These are phyloP conservation scores for Dactylella cylindrospora DNA, from an alignment of 2,329 filamentous ascomycete species.

Conservation along the genomic window DNA sequence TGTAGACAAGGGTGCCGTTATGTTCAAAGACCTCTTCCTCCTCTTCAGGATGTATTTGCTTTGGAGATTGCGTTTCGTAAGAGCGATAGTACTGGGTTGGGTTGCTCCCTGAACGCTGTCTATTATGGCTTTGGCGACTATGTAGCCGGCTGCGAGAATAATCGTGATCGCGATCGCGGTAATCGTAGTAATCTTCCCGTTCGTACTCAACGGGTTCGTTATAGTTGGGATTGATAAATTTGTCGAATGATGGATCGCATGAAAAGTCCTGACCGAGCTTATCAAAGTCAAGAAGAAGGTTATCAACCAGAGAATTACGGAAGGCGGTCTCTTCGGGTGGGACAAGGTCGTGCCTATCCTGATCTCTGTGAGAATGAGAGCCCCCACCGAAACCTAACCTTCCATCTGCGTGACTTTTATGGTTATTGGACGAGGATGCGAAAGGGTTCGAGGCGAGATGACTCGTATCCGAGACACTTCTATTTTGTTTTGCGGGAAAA, in stretches of 20 bases:
- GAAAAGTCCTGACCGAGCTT: conserved; percentile 56
- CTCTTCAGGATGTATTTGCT: conserved; percentile 22
- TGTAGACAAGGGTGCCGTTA: conserved; percentile 47
- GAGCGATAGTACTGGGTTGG: conserved; percentile 42
- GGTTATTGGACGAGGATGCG: conserved; percentile 11
- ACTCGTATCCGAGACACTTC: conserved; percentile 32
- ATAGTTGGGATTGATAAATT: conserved; percentile 52
- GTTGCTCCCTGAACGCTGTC: conserved; percentile 47
- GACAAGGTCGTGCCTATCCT: conserved; percentile 36
- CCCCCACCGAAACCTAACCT: conserved; percentile 12
- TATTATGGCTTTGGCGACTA: conserved; percentile 45
- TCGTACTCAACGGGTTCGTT: conserved; percentile 52
- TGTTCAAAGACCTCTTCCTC: conserved; percentile 48
- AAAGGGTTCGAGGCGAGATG: conserved; percentile 20
- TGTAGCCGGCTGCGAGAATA: conserved; percentile 46
- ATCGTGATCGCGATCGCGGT: conserved; percentile 52
- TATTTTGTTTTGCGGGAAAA: conserved; percentile 22
- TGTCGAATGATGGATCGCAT: conserved; percentile 46
- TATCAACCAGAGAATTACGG: conserved; percentile 88
- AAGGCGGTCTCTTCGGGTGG: conserved; percentile 22
- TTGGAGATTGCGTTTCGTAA: conserved; percentile 22
- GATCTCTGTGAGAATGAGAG: conserved; percentile 25
- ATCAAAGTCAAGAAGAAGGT: conserved; percentile 92
- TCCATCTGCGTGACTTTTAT: conserved; percentile 23
- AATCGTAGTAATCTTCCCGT: conserved; percentile 52